Conservation (phyloP, 768 basidiomycete genomes). For the Mycena vitilis region DNA sequence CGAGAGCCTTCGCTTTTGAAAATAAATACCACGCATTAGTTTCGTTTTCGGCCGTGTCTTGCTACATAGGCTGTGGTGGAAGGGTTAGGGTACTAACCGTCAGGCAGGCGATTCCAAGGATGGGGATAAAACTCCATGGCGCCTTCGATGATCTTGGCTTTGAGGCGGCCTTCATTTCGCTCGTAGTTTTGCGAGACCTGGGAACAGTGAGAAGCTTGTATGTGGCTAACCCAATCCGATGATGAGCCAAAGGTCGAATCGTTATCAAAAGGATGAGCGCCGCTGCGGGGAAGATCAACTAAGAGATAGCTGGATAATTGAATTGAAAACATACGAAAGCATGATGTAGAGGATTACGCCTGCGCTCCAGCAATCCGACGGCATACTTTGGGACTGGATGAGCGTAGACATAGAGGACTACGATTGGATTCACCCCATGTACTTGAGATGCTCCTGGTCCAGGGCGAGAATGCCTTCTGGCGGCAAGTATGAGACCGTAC, state of each 20-base stretch:
- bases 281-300: slow-evolving; percentile 52
- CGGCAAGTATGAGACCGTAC: slow-evolving; percentile 88
- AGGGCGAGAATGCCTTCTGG: slow-evolving; percentile 87
- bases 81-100: slow-evolving; percentile 58
- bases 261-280: slow-evolving; percentile 83
- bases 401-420: too few species aligned
- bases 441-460: slow-evolving; percentile 78
- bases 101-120: slow-evolving; percentile 66
- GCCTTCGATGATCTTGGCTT: slow-evolving; percentile 75
- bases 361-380: slow-evolving; percentile 92
- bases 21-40: slow-evolving; percentile 15
- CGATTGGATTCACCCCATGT: slow-evolving; percentile 56
- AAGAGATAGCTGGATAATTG: not conserved
- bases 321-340: slow-evolving; percentile 70
- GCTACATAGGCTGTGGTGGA: slow-evolving; percentile 8
- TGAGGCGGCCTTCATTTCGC: slow-evolving; percentile 69
- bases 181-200: slow-evolving; percentile 57
- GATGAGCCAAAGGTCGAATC: slow-evolving; percentile 50
- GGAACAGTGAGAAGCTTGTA: slow-evolving; percentile 49
- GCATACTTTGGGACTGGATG: slow-evolving; percentile 64
- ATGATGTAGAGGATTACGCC: slow-evolving; percentile 87
- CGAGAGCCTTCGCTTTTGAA: slow-evolving; percentile 70
- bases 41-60: not conserved
- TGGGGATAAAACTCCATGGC: slow-evolving; percentile 64
- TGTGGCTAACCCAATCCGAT: slow-evolving; percentile 52